phyloP scores from a whole-genome alignment of 2,329 filamentous ascomycete species.

The Hypoxylon sp. region DNA sequence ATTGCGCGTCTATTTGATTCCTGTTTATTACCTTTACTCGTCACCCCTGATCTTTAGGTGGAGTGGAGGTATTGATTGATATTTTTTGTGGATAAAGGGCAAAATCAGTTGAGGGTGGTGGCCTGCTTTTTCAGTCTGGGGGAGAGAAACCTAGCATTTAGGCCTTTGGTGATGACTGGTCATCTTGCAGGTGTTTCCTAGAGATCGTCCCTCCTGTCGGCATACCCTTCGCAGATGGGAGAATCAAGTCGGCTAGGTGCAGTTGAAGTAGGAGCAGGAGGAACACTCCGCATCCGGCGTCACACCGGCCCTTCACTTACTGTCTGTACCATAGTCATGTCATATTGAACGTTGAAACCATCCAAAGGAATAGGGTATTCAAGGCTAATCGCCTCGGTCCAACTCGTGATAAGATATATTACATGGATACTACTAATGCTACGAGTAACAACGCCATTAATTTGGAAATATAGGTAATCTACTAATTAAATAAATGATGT shows the following conservation, averaged over 20 bases:
- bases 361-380: conserved; percentile 40
- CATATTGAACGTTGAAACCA: conserved; percentile 53
- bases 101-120: conserved; percentile 44
- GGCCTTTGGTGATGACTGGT: conserved; percentile 46
- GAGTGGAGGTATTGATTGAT: conserved; percentile 50
- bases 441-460: too few species aligned
- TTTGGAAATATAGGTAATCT: not conserved
- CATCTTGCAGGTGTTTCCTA: conserved; percentile 41
- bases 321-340: conserved; percentile 55
- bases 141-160: conserved; percentile 35
- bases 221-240: conserved; percentile 33
- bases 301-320: conserved; percentile 49
- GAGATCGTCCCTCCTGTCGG: conserved; percentile 40
- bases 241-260: conserved; percentile 45
- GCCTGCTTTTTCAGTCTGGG: conserved; percentile 37
- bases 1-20: conserved; percentile 50
- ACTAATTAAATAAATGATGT: not conserved
- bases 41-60: conserved; percentile 55
- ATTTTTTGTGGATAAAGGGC: conserved; percentile 50
- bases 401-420: not conserved
- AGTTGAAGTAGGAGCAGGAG: conserved; percentile 45
- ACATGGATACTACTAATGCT: not conserved
- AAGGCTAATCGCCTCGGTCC: conserved; percentile 2
- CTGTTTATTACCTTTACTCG: conserved; percentile 51
- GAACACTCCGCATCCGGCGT: conserved; percentile 49